Evolutionary conservation across 768 basidiomycete genomes (phyloP).

Genomic region (Pleurotus salmoneostramineus): DNA sequence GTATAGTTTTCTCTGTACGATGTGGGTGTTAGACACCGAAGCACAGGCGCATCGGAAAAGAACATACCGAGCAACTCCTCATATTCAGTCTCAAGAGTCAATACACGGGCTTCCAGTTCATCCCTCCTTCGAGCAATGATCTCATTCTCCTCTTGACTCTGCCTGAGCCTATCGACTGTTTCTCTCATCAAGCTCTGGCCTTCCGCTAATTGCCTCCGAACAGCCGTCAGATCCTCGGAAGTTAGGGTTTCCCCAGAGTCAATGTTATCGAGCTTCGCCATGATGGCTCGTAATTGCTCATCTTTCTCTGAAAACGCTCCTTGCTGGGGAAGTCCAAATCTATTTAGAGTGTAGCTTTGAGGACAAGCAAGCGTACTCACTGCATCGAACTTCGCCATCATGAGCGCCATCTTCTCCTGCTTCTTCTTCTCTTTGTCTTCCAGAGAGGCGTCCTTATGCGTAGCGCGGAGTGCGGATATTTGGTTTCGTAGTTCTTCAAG

Average conservation of each 20-base stretch:
- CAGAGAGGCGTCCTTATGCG: slow-evolving; percentile 79
- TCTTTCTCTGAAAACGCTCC: slow-evolving; percentile 96
- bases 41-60: slow-evolving; percentile 10
- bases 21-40: slow-evolving; percentile 6
- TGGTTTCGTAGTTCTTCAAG: slow-evolving; percentile 86
- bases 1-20: slow-evolving; percentile 80
- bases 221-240: slow-evolving; percentile 72
- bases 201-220: slow-evolving; percentile 86
- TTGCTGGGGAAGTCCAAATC: slow-evolving; percentile 45
- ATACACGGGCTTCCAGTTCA: slow-evolving; percentile 81
- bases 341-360: slow-evolving; percentile 2
- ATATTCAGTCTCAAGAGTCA: slow-evolving; percentile 86
- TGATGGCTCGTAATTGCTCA: slow-evolving; percentile 81
- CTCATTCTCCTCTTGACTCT: slow-evolving; percentile 91
- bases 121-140: slow-evolving; percentile 76
- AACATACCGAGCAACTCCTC: slow-evolving; percentile 90
- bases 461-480: slow-evolving; percentile 71
- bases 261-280: slow-evolving; percentile 80
- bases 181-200: slow-evolving; percentile 84
- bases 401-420: slow-evolving; percentile 98
- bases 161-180: slow-evolving; percentile 83
- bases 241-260: slow-evolving; percentile 66
- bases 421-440: slow-evolving; percentile 99
- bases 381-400: slow-evolving; percentile 99
- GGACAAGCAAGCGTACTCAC: slow-evolving; percentile 39